Percentiles rank a stretch among this genome's conserved stretches.
Conservation (phyloP, 768 basidiomycete genomes). For the Nevesoporus exiguus region DNA sequence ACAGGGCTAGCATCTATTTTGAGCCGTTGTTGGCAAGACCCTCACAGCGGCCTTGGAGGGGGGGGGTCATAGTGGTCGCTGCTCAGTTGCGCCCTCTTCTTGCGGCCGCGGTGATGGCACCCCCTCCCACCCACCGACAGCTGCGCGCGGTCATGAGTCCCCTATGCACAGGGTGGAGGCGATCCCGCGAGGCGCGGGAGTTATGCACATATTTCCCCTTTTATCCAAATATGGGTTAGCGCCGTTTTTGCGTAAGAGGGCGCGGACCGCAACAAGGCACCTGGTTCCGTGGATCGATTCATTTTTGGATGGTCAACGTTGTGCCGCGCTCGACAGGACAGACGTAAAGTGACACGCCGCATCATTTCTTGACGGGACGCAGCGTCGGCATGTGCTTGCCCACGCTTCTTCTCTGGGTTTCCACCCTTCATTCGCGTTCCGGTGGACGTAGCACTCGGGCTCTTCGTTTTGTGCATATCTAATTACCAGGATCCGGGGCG, state of each 20-base stretch:
- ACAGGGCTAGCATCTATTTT: constrained; percentile 1
- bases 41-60: constrained; percentile 9
- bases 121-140: neutral
- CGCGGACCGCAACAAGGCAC: constrained; percentile 1
- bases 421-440: neutral
- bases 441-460: neutral
- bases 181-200: constrained; percentile 8
- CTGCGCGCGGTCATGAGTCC: constrained; percentile 8
- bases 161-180: constrained; percentile 4
- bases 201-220: constrained; percentile 6
- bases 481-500: constrained; percentile 11
- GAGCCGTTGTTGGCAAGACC: constrained; percentile 1
- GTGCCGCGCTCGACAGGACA: constrained; percentile 12
- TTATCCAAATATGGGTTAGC: constrained; percentile 10
- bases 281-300: constrained; percentile 10
- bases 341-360: constrained; percentile 28
- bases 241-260: constrained; percentile 10
- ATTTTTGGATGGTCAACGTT: constrained; percentile 5
- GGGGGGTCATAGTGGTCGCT: neutral
- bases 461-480: neutral
- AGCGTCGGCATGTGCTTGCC: constrained; percentile 16
- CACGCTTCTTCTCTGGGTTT: constrained; percentile 1
- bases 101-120: constrained; percentile 3
- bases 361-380: constrained; percentile 18
- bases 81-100: constrained; percentile 15